Conservation (phyloP, 2,329 filamentous ascomycete species). For the Plenodomus tracheiphilus region DNA sequence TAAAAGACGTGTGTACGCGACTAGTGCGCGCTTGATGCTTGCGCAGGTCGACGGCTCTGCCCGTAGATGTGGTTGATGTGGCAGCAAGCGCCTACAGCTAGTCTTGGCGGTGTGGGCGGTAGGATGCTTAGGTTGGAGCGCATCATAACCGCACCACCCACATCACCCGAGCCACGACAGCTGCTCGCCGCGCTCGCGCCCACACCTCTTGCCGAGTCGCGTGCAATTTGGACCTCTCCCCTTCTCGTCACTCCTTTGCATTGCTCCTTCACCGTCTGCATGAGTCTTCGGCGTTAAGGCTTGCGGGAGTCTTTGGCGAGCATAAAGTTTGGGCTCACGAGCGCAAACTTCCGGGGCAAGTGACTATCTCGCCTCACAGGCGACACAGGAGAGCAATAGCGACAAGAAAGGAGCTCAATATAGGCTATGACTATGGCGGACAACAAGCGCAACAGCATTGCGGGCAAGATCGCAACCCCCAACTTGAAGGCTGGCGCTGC, state of each 20-base stretch:
- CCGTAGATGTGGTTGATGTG: conserved; percentile 8
- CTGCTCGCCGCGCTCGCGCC: conserved; percentile 22
- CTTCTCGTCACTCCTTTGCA: conserved; percentile 49
- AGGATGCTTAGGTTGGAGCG: conserved; percentile 17
- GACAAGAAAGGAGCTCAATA: conserved; percentile 53
- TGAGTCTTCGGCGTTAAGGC: conserved; percentile 36
- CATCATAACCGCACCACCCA: conserved; percentile 18
- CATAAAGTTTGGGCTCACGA: conserved; percentile 17
- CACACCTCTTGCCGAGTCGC: conserved; percentile 24
- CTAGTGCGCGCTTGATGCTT: neutral
- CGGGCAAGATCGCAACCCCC: conserved; percentile 58
- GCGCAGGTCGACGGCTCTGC: neutral
- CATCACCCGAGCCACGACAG: conserved; percentile 16
- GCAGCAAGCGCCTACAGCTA: conserved; percentile 14
- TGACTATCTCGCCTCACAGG: conserved; percentile 7
- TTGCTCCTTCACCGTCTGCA: conserved; percentile 40
- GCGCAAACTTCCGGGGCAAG: conserved; percentile 8
- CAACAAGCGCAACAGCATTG: conserved; percentile 60
- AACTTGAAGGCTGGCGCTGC: conserved; percentile 47
- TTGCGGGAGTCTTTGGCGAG: conserved; percentile 32
- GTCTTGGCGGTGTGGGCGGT: conserved; percentile 16
- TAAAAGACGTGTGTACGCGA: neutral
- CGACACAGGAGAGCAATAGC: conserved; percentile 43
- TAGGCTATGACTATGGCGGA: conserved; percentile 54
- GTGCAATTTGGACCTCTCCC: conserved; percentile 26